Conservation (phyloP, 2,329 filamentous ascomycete species). For the Venturia asperata region DNA sequence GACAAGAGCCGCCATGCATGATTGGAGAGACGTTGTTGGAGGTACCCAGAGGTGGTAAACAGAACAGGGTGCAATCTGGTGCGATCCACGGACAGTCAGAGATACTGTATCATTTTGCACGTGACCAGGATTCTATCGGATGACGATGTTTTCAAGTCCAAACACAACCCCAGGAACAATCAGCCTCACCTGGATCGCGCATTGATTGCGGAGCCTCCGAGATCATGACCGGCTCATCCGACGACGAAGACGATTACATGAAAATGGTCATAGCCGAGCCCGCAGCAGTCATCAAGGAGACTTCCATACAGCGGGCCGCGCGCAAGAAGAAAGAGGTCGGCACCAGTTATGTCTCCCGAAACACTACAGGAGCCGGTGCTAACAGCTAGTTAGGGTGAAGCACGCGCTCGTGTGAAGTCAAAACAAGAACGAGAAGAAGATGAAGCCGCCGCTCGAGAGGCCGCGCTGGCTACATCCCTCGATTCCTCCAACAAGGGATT, state of each 20-base stretch:
- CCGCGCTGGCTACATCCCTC: conserved; percentile 66
- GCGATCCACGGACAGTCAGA: too few relatives aligned
- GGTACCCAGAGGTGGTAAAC: background rate
- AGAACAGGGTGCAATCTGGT: background rate
- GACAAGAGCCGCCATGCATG: background rate
- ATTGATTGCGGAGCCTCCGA: background rate
- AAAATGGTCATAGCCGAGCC: conserved; percentile 81
- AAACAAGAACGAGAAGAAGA: conserved; percentile 77
- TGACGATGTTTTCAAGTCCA: background rate
- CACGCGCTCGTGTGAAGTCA: conserved; percentile 58
- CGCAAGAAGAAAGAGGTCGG: conserved; percentile 47
- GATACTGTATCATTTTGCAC: background rate
- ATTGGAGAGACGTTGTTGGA: background rate
- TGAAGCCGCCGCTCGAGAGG: conserved; percentile 64
- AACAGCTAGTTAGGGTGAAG: conserved; percentile 49
- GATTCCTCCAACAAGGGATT: conserved; percentile 73
- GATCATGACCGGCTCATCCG: conserved; percentile 31
- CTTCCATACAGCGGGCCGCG: conserved; percentile 53
- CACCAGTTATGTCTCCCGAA: conserved; percentile 22
- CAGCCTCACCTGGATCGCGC: background rate
- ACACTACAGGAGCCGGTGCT: conserved; percentile 23
- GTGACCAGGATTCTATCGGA: background rate
- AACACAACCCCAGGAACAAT: background rate
- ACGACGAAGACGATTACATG: conserved; percentile 94
- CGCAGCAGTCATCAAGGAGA: conserved; percentile 46